These are phyloP conservation scores for Populus davidiana DNA, from an alignment of 345 rosid genomes.

Conservation along the genomic window DNA sequence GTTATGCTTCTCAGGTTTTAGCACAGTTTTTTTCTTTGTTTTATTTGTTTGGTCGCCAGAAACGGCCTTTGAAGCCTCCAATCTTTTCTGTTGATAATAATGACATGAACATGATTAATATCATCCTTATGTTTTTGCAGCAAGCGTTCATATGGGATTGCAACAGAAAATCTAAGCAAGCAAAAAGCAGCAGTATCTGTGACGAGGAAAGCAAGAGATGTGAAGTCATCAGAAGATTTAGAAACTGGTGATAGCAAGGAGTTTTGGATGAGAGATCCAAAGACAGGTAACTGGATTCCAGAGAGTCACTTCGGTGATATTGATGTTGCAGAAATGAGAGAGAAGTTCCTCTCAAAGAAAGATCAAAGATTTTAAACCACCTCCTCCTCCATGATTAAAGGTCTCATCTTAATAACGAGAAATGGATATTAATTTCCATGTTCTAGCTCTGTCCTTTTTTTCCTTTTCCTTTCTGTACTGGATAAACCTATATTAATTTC, in stretches of 20 bases:
- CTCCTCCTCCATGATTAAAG: not conserved
- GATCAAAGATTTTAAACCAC: not conserved
- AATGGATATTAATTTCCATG: too few species aligned
- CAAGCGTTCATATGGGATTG: constrained; percentile 22
- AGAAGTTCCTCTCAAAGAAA: constrained; percentile 27
- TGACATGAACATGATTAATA: not conserved
- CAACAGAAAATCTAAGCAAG: constrained; percentile 11
- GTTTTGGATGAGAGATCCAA: constrained; percentile 57
- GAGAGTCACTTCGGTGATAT: constrained; percentile 38
- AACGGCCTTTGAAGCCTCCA: too few species aligned
- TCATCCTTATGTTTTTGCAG: not conserved
- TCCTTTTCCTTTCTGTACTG: not conserved
- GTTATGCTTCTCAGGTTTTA: constrained; percentile 20
- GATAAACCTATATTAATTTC: too few species aligned
- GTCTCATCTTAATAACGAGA: not conserved
- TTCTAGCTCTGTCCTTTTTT: not conserved
- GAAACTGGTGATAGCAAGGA: not conserved
- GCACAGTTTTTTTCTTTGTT: not conserved
- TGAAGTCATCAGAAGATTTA: not conserved
- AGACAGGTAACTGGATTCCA: constrained; percentile 51
- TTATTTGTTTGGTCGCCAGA: not conserved
- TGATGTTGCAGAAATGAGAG: constrained; percentile 42
- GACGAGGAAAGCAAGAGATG: constrained; percentile 14
- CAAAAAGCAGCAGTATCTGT: not conserved
- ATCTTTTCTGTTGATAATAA: too few species aligned